A percentile compares a stretch with the other conserved stretches of the same genome.
phyloP scores from a whole-genome alignment of 331 rosid species.

The Malus hybrid region DNA sequence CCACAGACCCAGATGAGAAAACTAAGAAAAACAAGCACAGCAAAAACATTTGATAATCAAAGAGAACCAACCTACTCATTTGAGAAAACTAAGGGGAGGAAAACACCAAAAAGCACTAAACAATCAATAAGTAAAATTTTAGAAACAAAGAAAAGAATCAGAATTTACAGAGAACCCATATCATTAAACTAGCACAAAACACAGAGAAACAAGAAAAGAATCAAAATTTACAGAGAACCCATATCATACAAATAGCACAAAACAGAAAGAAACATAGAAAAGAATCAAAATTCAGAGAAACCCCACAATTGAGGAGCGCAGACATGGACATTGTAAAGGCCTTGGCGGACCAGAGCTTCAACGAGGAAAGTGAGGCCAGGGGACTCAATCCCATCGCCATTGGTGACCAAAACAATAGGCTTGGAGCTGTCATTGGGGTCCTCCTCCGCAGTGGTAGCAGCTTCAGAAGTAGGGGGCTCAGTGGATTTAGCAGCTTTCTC shows the following conservation, averaged over 20 bases:
- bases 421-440: slow-evolving; percentile 36
- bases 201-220: background rate
- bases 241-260: background rate
- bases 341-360: slow-evolving; percentile 68
- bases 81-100: background rate
- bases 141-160: no score
- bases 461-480: slow-evolving; percentile 22
- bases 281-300: background rate
- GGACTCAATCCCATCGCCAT: slow-evolving; percentile 75
- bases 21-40: background rate
- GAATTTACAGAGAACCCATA: background rate
- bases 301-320: slow-evolving; percentile 99
- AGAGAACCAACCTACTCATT: background rate
- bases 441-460: slow-evolving; percentile 5
- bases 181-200: background rate
- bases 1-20: background rate
- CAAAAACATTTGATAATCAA: background rate
- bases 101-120: background rate
- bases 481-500: slow-evolving; percentile 28
- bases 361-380: slow-evolving; percentile 74
- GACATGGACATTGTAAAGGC: slow-evolving; percentile 75
- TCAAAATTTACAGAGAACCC: background rate
- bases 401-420: slow-evolving; percentile 65
- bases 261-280: background rate
- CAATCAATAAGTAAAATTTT: background rate